Evolutionary conservation across 1,284 basidiomycete species (phyloP), one percentile per base, ranked within the genome.

Genomic region (Kwoniella shivajii): DNA sequence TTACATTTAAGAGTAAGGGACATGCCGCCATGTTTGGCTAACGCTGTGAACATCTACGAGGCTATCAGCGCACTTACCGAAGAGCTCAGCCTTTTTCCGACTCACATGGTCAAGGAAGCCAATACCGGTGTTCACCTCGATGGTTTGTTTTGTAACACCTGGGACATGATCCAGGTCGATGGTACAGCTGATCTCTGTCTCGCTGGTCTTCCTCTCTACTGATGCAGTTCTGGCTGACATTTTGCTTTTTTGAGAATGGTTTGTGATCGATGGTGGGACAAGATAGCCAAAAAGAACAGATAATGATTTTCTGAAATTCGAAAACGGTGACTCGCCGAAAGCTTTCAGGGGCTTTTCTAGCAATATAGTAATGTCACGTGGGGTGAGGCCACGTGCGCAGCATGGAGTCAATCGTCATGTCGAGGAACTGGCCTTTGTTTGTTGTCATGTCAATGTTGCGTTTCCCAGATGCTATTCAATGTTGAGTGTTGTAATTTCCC

Each of bases 91-190:
- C 96, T 96, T 92, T 95, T 61, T 4, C 18, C 24, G 18, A 24
- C 84, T 60, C 78, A 95, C 95, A 81, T 99, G 96, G 78, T 99
- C 95, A 24, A 99, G 83, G 79, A 99, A 99, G 11, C 96, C 96
- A 61, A 99, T 95, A 24, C 96, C 96, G 1, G 96, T 99, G 36
- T 86, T 87, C 60, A 99, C 83, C 45, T 89, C 82, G 72, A 99
- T 99, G 30, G 79, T 80, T 78, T 98, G 96, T 53, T 81, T 80
- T 43, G 80, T 69, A 10, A 78, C 69, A 3, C 86, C 87, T 1
- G 90, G 85, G 13, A 83, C 81, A 70, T 86, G 86, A 80, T 99
- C 96, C 54, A 99, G 85, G 68, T 87, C 83, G 63, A 99, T 82
- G 27, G 80, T 83, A 65, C 94, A 87, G 41, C 88, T 83, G 67